Conservation (phyloP, 2,329 filamentous ascomycete species). For the Trichothecium roseum region DNA sequence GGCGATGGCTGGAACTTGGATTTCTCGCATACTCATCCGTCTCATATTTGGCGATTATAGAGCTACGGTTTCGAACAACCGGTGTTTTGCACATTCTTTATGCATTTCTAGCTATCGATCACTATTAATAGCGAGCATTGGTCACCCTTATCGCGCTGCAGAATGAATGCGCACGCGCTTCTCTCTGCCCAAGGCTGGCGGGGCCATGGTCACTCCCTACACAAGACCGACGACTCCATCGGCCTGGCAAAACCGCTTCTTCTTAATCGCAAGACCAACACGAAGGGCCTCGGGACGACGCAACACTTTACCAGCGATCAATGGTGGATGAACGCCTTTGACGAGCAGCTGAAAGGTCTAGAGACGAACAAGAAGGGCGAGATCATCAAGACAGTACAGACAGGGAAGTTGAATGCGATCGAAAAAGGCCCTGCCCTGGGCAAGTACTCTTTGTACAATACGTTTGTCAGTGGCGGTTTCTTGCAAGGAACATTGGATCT, state of each 20-base stretch:
- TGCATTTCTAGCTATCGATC: too few species aligned
- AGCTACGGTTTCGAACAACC: too few species aligned
- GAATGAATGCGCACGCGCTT: constrained; percentile 77
- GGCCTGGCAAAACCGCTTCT: constrained; percentile 79
- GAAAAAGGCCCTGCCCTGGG: constrained; percentile 35
- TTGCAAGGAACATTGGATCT: constrained; percentile 58
- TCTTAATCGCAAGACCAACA: constrained; percentile 72
- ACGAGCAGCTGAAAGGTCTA: constrained; percentile 76
- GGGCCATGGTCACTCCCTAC: constrained; percentile 78
- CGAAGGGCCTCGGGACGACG: constrained; percentile 71
- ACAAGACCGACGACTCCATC: constrained; percentile 58
- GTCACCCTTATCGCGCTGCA: too few species aligned
- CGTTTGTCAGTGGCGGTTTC: constrained; percentile 74
- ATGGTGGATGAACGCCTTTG: constrained; percentile 96
- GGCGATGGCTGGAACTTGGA: too few species aligned
- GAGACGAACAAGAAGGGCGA: constrained; percentile 51
- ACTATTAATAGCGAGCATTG: too few species aligned
- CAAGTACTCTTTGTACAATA: constrained; percentile 64
- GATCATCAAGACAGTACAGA: constrained; percentile 40
- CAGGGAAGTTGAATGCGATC: constrained; percentile 45
- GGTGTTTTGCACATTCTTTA: too few species aligned
- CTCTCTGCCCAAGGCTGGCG: constrained; percentile 84
- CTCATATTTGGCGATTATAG: too few species aligned
- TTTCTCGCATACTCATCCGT: too few species aligned
- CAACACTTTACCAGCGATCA: constrained; percentile 62